A percentile compares a stretch with the other conserved stretches of the same genome.
phyloP scores from a whole-genome alignment of 2,329 filamentous ascomycete species.

The Verticillium nonalfalfae region DNA sequence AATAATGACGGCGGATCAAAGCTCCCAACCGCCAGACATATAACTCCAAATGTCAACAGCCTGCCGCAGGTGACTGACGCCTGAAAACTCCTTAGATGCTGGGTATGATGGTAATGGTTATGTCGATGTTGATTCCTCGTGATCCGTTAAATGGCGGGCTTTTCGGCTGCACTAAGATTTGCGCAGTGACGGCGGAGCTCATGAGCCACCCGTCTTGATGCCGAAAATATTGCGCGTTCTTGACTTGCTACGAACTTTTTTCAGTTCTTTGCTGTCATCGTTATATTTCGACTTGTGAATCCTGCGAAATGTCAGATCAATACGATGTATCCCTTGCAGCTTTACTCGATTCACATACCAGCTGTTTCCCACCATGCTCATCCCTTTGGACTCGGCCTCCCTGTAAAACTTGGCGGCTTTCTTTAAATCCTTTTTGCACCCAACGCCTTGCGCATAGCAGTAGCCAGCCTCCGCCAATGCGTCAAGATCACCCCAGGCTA shows the following conservation, averaged over 20 bases:
- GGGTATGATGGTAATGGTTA: constrained; percentile 9
- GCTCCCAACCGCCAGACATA: not conserved
- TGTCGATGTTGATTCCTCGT: constrained; percentile 12
- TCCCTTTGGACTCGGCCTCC: constrained; percentile 83
- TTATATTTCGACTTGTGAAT: constrained; percentile 96
- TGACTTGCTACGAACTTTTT: constrained; percentile 70
- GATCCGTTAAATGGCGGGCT: constrained; percentile 9
- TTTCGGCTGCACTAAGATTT: not conserved
- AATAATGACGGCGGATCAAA: not conserved
- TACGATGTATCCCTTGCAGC: constrained; percentile 1
- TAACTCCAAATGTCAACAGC: not conserved
- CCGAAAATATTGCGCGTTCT: constrained; percentile 69
- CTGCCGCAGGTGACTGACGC: not conserved
- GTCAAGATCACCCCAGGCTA: constrained; percentile 89
- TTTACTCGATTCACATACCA: constrained; percentile 58
- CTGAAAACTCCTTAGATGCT: not conserved
- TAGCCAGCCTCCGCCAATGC: constrained; percentile 91
- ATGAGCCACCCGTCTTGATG: constrained; percentile 21
- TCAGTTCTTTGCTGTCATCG: constrained; percentile 53
- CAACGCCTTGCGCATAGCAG: constrained; percentile 89
- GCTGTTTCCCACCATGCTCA: constrained; percentile 97
- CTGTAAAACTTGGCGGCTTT: constrained; percentile 90
- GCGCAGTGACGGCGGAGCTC: not conserved
- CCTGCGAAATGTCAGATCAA: constrained; percentile 41
- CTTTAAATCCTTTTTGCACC: constrained; percentile 93